Conservation (phyloP, 768 basidiomycete genomes). For the Leccinum longicurvipes region DNA sequence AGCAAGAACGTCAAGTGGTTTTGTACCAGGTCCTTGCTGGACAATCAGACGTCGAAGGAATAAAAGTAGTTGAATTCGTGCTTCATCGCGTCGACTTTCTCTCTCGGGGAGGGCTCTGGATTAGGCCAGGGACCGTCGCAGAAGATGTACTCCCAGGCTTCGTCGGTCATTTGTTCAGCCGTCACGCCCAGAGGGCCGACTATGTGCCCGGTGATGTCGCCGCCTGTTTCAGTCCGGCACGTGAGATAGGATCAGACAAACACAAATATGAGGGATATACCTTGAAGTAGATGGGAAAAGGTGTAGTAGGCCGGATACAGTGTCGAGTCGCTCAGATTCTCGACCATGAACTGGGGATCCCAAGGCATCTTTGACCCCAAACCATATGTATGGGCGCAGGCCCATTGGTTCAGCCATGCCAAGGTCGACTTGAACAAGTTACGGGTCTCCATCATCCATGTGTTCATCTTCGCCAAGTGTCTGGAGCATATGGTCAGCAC, state of each 20-base stretch:
- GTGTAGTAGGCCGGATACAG: conserved; percentile 99
- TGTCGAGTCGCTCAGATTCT: conserved; percentile 95
- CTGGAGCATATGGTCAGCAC: conserved; percentile 36
- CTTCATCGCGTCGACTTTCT: conserved; percentile 81
- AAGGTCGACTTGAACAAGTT: conserved; percentile 89
- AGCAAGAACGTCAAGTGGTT: conserved; percentile 94
- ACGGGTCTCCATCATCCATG: conserved; percentile 88
- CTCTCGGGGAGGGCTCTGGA: conserved; percentile 59
- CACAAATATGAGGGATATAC: conserved; percentile 38
- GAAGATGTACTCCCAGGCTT: conserved; percentile 95
- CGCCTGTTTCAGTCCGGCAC: conserved; percentile 38
- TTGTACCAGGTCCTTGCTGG: conserved; percentile 93
- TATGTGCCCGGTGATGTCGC: conserved; percentile 72
- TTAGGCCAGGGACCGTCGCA: conserved; percentile 73
- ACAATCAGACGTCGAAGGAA: conserved; percentile 96
- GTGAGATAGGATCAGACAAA: conserved; percentile 7
- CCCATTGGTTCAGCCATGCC: conserved; percentile 98
- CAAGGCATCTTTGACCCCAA: conserved; percentile 94
- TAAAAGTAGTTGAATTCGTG: conserved; percentile 97
- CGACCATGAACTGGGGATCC: conserved; percentile 95
- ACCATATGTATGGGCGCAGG: conserved; percentile 97
- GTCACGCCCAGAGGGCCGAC: conserved; percentile 83
- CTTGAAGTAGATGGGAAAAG: conserved; percentile 85
- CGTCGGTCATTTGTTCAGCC: conserved; percentile 93
- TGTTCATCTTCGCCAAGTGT: conserved; percentile 80